These are phyloP conservation scores for Penicillium verrucosum DNA, from an alignment of 2,329 filamentous ascomycete genomes.

Conservation along the genomic window DNA sequence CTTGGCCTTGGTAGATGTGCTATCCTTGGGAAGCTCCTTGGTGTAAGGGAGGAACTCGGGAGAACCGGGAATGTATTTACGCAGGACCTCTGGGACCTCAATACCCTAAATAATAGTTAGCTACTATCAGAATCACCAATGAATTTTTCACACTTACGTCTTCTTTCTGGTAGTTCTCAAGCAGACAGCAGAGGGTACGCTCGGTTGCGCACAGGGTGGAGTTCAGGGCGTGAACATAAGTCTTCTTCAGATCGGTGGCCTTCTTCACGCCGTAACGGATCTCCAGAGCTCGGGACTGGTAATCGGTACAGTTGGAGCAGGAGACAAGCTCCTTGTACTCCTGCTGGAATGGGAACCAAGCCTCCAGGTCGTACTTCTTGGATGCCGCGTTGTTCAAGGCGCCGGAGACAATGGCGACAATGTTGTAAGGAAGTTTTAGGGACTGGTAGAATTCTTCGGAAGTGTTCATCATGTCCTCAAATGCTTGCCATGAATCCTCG, in stretches of 20 bases:
- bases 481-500: slow-evolving; percentile 87
- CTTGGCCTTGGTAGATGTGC: slow-evolving; percentile 59
- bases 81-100: slow-evolving; percentile 74
- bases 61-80: slow-evolving; percentile 85
- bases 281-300: slow-evolving; percentile 90
- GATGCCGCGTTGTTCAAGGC: slow-evolving; percentile 84
- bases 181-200: slow-evolving; percentile 84
- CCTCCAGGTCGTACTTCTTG: slow-evolving; percentile 95
- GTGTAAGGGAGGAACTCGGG: slow-evolving; percentile 86
- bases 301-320: slow-evolving; percentile 97
- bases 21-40: slow-evolving; percentile 78
- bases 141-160: slow-evolving; percentile 54
- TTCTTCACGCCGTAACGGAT: slow-evolving; percentile 88
- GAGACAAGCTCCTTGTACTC: slow-evolving; percentile 99
- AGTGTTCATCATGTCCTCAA: slow-evolving; percentile 85
- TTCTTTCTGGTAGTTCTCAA: slow-evolving; percentile 95
- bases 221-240: slow-evolving; percentile 92
- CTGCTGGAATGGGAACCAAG: slow-evolving; percentile 92
- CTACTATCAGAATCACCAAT: not conserved
- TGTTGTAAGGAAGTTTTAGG: slow-evolving; percentile 81
- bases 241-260: slow-evolving; percentile 79
- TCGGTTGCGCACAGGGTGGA: slow-evolving; percentile 88
- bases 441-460: slow-evolving; percentile 96
- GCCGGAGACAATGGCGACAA: slow-evolving; percentile 93
- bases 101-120: slow-evolving; percentile 57